Base-by-base conservation (phyloP, 352 stramenopile genomes). In the Phytopythium chamaehyphon region DNA sequence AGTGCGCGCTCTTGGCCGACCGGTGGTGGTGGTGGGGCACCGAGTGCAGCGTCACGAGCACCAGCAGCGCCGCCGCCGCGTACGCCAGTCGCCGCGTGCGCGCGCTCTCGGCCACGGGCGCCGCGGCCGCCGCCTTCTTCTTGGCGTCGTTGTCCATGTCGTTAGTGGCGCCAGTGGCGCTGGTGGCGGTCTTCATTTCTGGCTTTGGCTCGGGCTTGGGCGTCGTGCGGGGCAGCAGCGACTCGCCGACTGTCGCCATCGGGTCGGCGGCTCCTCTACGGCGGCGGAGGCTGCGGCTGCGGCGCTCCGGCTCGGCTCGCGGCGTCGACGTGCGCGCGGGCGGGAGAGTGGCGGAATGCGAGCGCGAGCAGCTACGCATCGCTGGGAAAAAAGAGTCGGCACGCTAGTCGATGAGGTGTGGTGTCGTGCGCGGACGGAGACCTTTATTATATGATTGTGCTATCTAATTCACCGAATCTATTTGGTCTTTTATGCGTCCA, bases 31-130 rank as follows among this genome's bases (percentile, higher is more conserved):
- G 50, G 40, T 57, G 61, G 45, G 52, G 66, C 51, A 46, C 68
- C 67, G 68, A 87, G 54, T 86, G 83, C 21, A 90, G 54, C 10
- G 80, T 90, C 40, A 85, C 72, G 33, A 83, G 38, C 26, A 86
- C 47, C 62, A 90, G 84, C 5, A 57, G 33, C 24, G 66, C 31
- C 12, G 80, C 80, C 31, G 81, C 14, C 0, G 62, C 72, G 47
- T 88, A 90, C 36, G 69, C 76, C 45, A 57, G 39, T n/a, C n/a
- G n/a, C n/a, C n/a, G n/a, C 46, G 40, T 51, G 31, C 54, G 61
- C 8, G 47, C 46, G 14, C 12, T 47, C 7, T 57, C 45, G 39
- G 54, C 61, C 8, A 74, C 54, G 22, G 57, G 55, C 16, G 71
- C 31, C 26, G 61, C 12, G 5, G 26, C n/a, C 26, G n/a, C 45